Evolutionary conservation across 1,139 yeast genomes (phyloP).

Genomic region (Pichia sp.): DNA sequence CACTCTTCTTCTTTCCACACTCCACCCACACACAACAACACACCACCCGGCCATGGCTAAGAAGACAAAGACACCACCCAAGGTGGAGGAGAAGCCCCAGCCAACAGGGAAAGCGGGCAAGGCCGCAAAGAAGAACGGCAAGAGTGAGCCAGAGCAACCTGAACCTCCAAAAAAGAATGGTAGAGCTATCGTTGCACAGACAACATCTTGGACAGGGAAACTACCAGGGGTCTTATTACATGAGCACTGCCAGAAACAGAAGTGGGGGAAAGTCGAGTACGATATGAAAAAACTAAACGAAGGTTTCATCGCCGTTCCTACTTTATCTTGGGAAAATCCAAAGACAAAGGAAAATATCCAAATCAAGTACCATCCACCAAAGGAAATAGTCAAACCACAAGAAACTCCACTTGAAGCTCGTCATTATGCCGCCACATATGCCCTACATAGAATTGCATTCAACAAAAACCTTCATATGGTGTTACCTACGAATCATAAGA

Average conservation of each 20-base stretch:
- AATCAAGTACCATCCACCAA: slow-evolving; percentile 63
- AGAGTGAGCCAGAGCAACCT: background rate
- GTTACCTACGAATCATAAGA: slow-evolving; percentile 78
- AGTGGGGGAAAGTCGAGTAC: slow-evolving; percentile 85
- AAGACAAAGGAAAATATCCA: slow-evolving; percentile 68
- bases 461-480: slow-evolving; percentile 85
- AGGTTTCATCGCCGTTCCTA: slow-evolving; percentile 40
- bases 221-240: slow-evolving; percentile 83
- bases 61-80: slow-evolving; percentile 7
- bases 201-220: slow-evolving; percentile 90
- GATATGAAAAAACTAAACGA: slow-evolving; percentile 57
- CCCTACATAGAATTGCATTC: slow-evolving; percentile 74
- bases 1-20: too few species aligned
- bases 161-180: slow-evolving; percentile 19
- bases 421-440: slow-evolving; percentile 87
- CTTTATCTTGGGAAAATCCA: slow-evolving; percentile 71
- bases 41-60: too few species aligned
- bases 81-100: slow-evolving; percentile 5
- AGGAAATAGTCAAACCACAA: slow-evolving; percentile 52
- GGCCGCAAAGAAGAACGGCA: slow-evolving; percentile 5
- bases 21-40: too few species aligned
- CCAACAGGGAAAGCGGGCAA: slow-evolving; percentile 18
- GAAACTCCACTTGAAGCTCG: slow-evolving; percentile 87
- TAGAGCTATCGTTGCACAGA: slow-evolving; percentile 52
- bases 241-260: slow-evolving; percentile 84